Percentiles rank a stretch among this genome's conserved stretches.
These are phyloP conservation scores for Amylostereum areolatum DNA, from an alignment of 1,284 basidiomycete genomes.

Conservation along the genomic window DNA sequence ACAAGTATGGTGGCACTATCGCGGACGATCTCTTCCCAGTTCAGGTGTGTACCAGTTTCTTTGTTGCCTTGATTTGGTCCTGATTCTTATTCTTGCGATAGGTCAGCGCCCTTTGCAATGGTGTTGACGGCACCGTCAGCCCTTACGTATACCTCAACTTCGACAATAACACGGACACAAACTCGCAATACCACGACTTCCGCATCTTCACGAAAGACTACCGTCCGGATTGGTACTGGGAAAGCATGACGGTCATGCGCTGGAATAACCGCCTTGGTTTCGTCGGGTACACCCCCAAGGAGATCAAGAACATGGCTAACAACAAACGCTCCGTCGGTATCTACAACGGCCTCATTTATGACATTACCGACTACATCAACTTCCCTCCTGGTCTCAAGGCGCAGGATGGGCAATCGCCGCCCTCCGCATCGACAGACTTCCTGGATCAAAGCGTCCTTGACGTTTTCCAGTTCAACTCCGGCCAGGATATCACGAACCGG, in stretches of 20 bases:
- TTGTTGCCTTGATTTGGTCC: neutral
- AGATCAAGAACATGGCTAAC: slow-evolving; percentile 68
- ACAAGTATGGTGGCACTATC: slow-evolving; percentile 80
- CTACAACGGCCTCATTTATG: slow-evolving; percentile 84
- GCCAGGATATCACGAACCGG: slow-evolving; percentile 80
- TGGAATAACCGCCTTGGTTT: slow-evolving; percentile 87
- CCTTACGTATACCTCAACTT: slow-evolving; percentile 82
- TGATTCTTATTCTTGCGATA: slow-evolving; percentile 20
- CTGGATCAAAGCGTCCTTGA: slow-evolving; percentile 73
- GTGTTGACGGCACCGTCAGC: slow-evolving; percentile 73
- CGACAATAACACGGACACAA: slow-evolving; percentile 75
- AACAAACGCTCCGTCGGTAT: slow-evolving; percentile 71
- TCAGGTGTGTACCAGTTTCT: slow-evolving; percentile 49
- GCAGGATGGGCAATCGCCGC: slow-evolving; percentile 60
- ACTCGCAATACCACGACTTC: slow-evolving; percentile 95
- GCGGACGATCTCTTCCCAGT: slow-evolving; percentile 88
- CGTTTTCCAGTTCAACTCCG: slow-evolving; percentile 81
- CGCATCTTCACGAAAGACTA: slow-evolving; percentile 82
- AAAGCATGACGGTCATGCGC: slow-evolving; percentile 86
- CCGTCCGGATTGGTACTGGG: slow-evolving; percentile 97
- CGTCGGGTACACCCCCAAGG: slow-evolving; percentile 79
- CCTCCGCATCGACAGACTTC: slow-evolving; percentile 62
- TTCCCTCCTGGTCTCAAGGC: slow-evolving; percentile 49
- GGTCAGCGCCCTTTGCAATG: slow-evolving; percentile 93
- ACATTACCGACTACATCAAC: slow-evolving; percentile 77